phyloP scores from a whole-genome alignment of 352 stramenopile genomes.

The Phytophthora sojae region DNA sequence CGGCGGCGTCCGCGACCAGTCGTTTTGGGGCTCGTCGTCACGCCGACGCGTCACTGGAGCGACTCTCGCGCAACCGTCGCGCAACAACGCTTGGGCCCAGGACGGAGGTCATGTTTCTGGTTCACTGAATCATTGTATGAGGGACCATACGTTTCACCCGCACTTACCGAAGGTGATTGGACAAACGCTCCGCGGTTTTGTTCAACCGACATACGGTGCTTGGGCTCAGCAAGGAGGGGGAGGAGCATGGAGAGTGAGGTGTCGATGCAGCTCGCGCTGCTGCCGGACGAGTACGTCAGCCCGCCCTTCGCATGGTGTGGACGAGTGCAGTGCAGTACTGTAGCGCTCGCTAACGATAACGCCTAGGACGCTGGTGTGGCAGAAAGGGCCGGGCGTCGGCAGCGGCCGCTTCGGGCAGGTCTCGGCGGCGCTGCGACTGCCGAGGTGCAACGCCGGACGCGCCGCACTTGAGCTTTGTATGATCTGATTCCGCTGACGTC shows the following conservation, averaged over 20 bases:
- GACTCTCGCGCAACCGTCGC: neutral
- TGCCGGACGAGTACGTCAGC: conserved; percentile 48
- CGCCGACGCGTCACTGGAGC: conserved; percentile 2
- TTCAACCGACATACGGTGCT: neutral
- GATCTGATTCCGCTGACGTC: conserved; percentile 20
- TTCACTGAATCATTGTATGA: neutral
- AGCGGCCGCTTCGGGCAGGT: conserved; percentile 80
- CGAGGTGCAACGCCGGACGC: conserved; percentile 44
- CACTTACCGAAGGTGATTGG: neutral
- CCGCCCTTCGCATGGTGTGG: neutral
- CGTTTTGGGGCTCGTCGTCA: conserved; percentile 3
- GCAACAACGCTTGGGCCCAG: neutral
- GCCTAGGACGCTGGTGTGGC: conserved; percentile 69
- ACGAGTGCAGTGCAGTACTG: neutral
- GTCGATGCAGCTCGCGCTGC: conserved; percentile 61
- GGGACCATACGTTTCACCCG: conserved; percentile 7
- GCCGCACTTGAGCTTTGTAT: neutral
- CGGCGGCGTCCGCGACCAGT: conserved; percentile 3
- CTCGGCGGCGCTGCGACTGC: conserved; percentile 68
- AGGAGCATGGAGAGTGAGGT: conserved; percentile 2
- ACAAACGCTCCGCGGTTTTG: neutral
- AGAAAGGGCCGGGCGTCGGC: conserved; percentile 69
- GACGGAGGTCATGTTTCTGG: neutral
- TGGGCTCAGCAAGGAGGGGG: neutral
- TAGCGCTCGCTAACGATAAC: neutral